Evolutionary conservation across 768 basidiomycete species (phyloP).

Genomic region (Amanita fuliginea): DNA sequence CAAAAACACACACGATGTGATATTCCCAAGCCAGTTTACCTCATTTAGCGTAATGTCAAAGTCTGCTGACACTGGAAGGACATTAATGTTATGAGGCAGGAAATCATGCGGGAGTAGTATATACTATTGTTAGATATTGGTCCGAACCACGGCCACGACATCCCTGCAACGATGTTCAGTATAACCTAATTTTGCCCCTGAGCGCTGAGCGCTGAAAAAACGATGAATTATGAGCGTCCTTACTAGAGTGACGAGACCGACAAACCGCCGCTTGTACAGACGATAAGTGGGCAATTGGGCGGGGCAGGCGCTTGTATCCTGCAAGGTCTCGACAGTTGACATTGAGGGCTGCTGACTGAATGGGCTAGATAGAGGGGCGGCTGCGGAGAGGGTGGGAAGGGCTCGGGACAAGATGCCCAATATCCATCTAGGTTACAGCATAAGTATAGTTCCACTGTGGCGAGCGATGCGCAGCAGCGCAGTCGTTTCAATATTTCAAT

Average conservation of each 20-base stretch:
- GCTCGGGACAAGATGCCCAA: no score
- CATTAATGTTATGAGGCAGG: background rate
- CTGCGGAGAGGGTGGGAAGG: no score
- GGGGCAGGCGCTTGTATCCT: background rate
- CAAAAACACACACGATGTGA: slow-evolving; percentile 50
- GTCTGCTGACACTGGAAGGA: slow-evolving; percentile 38
- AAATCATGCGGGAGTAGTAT: slow-evolving; percentile 5
- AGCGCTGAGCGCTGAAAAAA: background rate
- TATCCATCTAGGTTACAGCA: no score
- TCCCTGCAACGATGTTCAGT: slow-evolving; percentile 50
- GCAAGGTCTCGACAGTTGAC: background rate
- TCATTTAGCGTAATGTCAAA: slow-evolving; percentile 61
- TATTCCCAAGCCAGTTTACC: slow-evolving; percentile 77
- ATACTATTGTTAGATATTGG: slow-evolving; percentile 64
- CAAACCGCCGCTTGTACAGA: slow-evolving; percentile 61
- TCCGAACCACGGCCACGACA: slow-evolving; percentile 78
- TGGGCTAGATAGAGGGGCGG: background rate
- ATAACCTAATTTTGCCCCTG: slow-evolving; percentile 34
- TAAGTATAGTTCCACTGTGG: no score
- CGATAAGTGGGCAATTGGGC: slow-evolving; percentile 27
- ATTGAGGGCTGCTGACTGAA: no score
- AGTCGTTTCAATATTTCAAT: no score
- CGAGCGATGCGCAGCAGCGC: no score
- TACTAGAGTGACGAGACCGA: slow-evolving; percentile 54
- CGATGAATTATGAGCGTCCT: slow-evolving; percentile 10